Conservation (phyloP, 2,329 filamentous ascomycete species). For the Nothophoma quercina region DNA sequence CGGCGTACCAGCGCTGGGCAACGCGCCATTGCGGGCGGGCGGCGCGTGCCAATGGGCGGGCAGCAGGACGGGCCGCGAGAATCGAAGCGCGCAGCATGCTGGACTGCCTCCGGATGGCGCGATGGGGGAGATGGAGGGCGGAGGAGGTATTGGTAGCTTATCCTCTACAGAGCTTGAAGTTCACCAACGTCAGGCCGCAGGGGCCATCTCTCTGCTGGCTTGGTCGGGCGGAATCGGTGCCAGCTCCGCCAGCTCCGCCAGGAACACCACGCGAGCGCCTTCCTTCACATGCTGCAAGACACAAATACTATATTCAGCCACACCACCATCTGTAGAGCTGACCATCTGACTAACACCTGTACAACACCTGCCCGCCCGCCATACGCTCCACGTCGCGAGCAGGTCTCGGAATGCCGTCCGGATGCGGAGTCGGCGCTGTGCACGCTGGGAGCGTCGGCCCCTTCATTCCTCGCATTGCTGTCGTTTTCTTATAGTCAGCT, state of each 20-base stretch:
- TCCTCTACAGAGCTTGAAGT: conserved; percentile 21
- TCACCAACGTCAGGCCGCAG: conserved; percentile 6
- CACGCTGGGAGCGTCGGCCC: conserved; percentile 6
- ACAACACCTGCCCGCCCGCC: conserved; percentile 5
- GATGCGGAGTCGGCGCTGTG: conserved; percentile 14
- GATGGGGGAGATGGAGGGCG: conserved; percentile 27
- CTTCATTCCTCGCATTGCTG: neutral
- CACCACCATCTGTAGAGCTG: neutral
- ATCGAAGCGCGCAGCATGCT: conserved; percentile 65
- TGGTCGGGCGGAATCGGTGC: conserved; percentile 17
- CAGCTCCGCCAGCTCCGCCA: conserved; percentile 2
- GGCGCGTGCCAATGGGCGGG: conserved; percentile 41
- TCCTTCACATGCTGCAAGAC: conserved; percentile 11
- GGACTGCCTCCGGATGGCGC: conserved; percentile 51
- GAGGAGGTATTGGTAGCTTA: conserved; percentile 14
- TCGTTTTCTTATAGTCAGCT: conserved; percentile 9
- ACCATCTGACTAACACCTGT: conserved; percentile 10
- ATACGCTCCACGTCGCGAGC: conserved; percentile 17
- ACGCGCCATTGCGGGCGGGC: conserved; percentile 48
- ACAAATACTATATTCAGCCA: neutral
- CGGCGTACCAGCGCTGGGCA: conserved; percentile 60
- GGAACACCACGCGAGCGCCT: conserved; percentile 6
- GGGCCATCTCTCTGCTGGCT: too few species aligned
- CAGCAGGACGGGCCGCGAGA: conserved; percentile 57
- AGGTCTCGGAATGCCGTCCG: conserved; percentile 19